These are phyloP conservation scores for Penicillium coffeae DNA, from an alignment of 495 filamentous ascomycete species.

Conservation along the genomic window DNA sequence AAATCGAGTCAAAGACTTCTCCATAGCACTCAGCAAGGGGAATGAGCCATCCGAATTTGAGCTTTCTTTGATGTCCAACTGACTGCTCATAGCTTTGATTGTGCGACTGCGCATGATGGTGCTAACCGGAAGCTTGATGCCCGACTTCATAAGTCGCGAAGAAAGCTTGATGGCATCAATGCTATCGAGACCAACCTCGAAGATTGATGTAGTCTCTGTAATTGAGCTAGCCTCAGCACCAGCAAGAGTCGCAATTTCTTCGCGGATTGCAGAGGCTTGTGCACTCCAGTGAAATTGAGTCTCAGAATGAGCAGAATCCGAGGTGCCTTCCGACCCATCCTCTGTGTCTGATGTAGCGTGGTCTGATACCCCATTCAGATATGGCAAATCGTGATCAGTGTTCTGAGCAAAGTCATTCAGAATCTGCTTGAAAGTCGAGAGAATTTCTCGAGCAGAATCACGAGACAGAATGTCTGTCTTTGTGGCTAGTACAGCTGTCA, in stretches of 20 bases:
- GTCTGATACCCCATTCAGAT: conserved; percentile 9
- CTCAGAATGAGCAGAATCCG: not conserved
- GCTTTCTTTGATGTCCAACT: conserved; percentile 8
- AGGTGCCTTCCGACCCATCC: not conserved
- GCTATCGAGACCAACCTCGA: conserved; percentile 83
- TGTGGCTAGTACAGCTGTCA: conserved; percentile 55
- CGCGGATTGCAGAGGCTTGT: conserved; percentile 45
- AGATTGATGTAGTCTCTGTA: conserved; percentile 59
- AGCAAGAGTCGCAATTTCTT: conserved; percentile 59
- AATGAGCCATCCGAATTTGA: conserved; percentile 5
- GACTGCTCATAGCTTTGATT: conserved; percentile 49
- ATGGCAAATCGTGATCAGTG: conserved; percentile 13
- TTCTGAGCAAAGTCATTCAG: conserved; percentile 23
- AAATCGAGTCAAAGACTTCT: conserved; percentile 27
- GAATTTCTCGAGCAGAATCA: conserved; percentile 16
- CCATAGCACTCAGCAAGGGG: conserved; percentile 25
- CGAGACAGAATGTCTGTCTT: conserved; percentile 18
- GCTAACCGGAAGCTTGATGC: conserved; percentile 60
- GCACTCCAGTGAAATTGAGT: conserved; percentile 51
- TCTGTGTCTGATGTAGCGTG: not conserved
- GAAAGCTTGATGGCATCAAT: conserved; percentile 80
- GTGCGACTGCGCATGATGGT: conserved; percentile 65
- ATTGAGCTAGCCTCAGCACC: conserved; percentile 48
- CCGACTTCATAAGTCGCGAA: conserved; percentile 55
- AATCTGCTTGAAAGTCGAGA: conserved; percentile 21